Evolutionary conservation across 2,329 filamentous ascomycete genomes (phyloP).

Genomic region (Trichoderma sp.): DNA sequence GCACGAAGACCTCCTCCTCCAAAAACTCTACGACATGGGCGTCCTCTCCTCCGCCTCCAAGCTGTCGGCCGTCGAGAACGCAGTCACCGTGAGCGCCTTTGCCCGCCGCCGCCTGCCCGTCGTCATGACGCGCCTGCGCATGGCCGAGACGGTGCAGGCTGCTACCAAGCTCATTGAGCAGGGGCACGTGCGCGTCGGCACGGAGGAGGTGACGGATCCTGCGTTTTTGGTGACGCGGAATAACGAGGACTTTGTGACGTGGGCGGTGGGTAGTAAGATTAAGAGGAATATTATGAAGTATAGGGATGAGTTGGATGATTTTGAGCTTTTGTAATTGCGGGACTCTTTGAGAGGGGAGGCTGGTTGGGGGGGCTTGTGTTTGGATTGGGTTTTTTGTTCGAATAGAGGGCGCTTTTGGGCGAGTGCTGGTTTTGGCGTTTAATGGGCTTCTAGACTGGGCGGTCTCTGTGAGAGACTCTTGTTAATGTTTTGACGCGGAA

Average conservation of each 20-base stretch:
- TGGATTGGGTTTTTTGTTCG: neutral
- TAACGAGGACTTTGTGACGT: constrained; percentile 96
- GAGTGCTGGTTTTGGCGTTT: constrained; percentile 20
- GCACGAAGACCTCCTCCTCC: constrained; percentile 82
- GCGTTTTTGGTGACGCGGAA: constrained; percentile 85
- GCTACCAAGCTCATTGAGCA: constrained; percentile 89
- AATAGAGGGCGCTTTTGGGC: neutral
- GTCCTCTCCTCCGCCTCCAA: constrained; percentile 75
- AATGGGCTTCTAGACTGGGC: constrained; percentile 1
- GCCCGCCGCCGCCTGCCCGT: constrained; percentile 82
- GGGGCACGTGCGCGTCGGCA: constrained; percentile 88
- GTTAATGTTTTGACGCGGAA: neutral
- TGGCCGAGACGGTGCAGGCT: constrained; percentile 88
- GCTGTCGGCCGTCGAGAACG: constrained; percentile 82
- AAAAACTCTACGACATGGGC: constrained; percentile 93
- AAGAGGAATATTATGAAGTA: constrained; percentile 96
- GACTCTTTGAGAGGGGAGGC: too few species aligned
- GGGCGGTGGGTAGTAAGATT: constrained; percentile 95
- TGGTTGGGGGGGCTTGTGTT: too few species aligned
- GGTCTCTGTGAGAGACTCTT: neutral
- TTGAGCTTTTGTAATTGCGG: constrained; percentile 72
- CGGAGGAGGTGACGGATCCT: constrained; percentile 85
- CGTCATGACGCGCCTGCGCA: constrained; percentile 84
- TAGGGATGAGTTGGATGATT: constrained; percentile 92
- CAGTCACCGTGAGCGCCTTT: constrained; percentile 86